Percentiles rank a stretch among this genome's conserved stretches.
phyloP scores from a whole-genome alignment of 495 filamentous ascomycete genomes.

The Parathielavia appendiculata region DNA sequence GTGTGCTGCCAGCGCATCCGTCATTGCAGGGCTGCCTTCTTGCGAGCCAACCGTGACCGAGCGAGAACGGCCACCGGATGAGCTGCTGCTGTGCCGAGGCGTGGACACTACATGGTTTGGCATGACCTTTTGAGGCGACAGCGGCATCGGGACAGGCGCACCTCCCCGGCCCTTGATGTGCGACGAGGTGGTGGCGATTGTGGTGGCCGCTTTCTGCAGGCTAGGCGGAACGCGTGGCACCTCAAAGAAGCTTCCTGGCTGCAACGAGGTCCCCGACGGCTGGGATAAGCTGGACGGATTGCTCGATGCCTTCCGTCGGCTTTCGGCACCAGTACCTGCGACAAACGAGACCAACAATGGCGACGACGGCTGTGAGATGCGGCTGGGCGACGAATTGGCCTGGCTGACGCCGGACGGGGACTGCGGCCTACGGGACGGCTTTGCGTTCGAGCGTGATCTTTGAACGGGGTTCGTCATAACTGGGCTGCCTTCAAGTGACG shows the following conservation, averaged over 20 bases:
- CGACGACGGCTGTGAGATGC: conserved; percentile 88
- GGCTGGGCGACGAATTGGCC: conserved; percentile 77
- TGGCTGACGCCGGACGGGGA: conserved; percentile 79
- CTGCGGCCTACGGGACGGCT: conserved; percentile 66
- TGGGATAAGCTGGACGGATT: conserved; percentile 79
- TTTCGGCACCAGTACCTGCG: conserved; percentile 53
- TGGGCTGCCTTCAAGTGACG: conserved; percentile 80
- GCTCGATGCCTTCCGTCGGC: conserved; percentile 67
- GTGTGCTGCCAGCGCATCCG: conserved; percentile 60
- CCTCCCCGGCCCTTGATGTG: conserved; percentile 69
- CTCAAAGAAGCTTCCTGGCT: conserved; percentile 71
- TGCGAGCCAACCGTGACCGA: conserved; percentile 94
- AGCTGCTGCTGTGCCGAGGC: conserved; percentile 42
- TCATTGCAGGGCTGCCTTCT: conserved; percentile 67
- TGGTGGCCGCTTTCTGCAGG: conserved; percentile 54
- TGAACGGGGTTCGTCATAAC: conserved; percentile 73
- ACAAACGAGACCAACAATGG: conserved; percentile 90
- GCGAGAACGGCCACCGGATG: conserved; percentile 56
- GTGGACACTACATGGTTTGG: conserved; percentile 36
- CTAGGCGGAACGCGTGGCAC: conserved; percentile 54
- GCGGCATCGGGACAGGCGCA: conserved; percentile 44
- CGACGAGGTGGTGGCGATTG: conserved; percentile 63
- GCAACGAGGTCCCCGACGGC: conserved; percentile 65
- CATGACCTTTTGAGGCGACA: conserved; percentile 46
- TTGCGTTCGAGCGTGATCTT: conserved; percentile 73